Evolutionary conservation across 352 stramenopile genomes (phyloP), one percentile per base, ranked within the genome.

Genomic region (Phytophthora podocarpi): DNA sequence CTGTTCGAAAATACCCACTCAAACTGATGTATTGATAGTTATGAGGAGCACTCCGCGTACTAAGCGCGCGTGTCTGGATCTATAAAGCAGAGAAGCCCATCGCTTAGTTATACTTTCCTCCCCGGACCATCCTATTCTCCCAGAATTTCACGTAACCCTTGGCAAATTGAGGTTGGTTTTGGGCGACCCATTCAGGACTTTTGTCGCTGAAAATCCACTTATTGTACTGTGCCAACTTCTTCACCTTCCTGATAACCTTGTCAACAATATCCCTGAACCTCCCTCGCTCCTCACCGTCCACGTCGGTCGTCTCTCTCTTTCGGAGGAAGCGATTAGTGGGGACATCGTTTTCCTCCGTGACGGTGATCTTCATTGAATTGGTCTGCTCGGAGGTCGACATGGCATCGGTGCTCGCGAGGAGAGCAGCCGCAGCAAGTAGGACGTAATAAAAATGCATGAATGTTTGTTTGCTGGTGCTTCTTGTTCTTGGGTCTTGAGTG

Each of bases 81-180:
- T n/a, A n/a, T n/a, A n/a, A n/a, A n/a, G n/a, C n/a, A n/a, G n/a
- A n/a, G n/a, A n/a, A n/a, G n/a, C n/a, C n/a, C n/a, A n/a, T n/a
- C n/a, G n/a, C n/a, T 46, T 49, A 49, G 23, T 26, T 26, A 24
- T 49, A 49, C 11, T 46, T 46, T 2, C 39, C 39, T 35, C 41
- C 41, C 13, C 0, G 24, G 3, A 47, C 23, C 40, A 47, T 47
- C 5, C 40, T 30, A 5, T 47, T 47, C 2, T 21, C 13, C 40
- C 40, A 47, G 20, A 47, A 47, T 21, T 7, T 47, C 13, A 32
- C 23, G 23, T 47, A 49, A 13, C 41, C 23, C 7, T 20, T 36
- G 4, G 6, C 23, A 49, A n/a, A 13, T 15, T 49, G 8, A 27
- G 26, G 13, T 3, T 36, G 16, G 41, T 49, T 49, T 12, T 3